These are phyloP conservation scores for Fusarium haematococcum DNA, from an alignment of 2,329 filamentous ascomycete genomes.

Conservation along the genomic window DNA sequence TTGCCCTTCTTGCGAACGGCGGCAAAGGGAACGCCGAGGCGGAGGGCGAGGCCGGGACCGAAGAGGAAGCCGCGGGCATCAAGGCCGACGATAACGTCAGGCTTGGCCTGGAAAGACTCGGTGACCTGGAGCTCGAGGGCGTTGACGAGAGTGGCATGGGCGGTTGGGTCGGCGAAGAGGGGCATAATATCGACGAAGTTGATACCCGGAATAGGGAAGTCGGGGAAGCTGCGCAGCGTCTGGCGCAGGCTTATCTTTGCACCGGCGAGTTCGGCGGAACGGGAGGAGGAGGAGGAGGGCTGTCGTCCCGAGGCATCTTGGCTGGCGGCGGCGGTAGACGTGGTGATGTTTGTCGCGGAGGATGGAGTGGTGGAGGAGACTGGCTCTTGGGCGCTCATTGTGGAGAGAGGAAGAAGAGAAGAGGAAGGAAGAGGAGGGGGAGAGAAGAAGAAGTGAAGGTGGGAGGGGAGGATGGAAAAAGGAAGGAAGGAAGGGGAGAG, in stretches of 20 bases:
- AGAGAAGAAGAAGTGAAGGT: conserved; percentile 41
- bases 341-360: conserved; percentile 44
- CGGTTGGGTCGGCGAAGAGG: conserved; percentile 82
- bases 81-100: conserved; percentile 92
- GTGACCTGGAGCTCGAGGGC: conserved; percentile 87
- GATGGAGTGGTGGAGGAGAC: conserved; percentile 42
- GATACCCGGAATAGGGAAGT: conserved; percentile 93
- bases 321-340: conserved; percentile 46
- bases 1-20: conserved; percentile 96
- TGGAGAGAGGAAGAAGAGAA: conserved; percentile 47
- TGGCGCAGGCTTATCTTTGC: conserved; percentile 77
- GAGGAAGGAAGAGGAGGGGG: conserved; percentile 42
- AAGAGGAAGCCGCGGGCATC: conserved; percentile 97
- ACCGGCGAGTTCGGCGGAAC: conserved; percentile 74
- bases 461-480: conserved; percentile 47
- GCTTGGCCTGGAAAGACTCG: conserved; percentile 72
- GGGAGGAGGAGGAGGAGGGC: conserved; percentile 70
- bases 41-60: conserved; percentile 87
- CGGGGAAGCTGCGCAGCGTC: conserved; percentile 85
- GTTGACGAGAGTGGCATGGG: conserved; percentile 82
- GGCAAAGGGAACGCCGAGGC: conserved; percentile 86
- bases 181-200: conserved; percentile 98
- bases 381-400: conserved; percentile 48
- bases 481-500: conserved; percentile 44
- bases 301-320: conserved; percentile 73